These are phyloP conservation scores for Funneliformis mosseae DNA, from an alignment of 192 early-diverging fungal species.

Conservation along the genomic window DNA sequence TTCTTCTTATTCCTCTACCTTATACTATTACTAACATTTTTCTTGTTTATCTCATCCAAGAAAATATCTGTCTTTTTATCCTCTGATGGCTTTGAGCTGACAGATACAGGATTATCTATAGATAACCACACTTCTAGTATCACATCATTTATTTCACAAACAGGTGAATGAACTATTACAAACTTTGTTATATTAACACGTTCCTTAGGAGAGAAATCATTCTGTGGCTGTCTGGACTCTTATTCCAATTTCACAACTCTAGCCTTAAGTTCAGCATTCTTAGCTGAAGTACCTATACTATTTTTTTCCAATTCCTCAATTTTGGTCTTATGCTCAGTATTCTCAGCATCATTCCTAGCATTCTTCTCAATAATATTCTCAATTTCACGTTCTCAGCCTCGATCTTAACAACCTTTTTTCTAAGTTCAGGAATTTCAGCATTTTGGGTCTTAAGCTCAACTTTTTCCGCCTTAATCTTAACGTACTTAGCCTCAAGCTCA, in stretches of 20 bases:
- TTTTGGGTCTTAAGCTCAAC: no score
- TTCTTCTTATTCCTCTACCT: constrained; percentile 2
- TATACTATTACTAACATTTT: constrained; percentile 7
- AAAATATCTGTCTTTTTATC: constrained; percentile 17
- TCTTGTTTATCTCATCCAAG: not conserved
- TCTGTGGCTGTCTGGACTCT: not conserved
- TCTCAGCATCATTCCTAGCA: not conserved
- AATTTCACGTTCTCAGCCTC: not conserved
- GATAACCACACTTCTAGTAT: not conserved
- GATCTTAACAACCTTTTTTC: no score
- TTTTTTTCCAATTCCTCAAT: not conserved
- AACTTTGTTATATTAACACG: no score
- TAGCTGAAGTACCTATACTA: not conserved
- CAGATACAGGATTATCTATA: not conserved
- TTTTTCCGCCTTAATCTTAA: not conserved
- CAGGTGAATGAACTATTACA: no score
- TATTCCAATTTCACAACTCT: not conserved
- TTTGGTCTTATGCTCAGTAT: not conserved
- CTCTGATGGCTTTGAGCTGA: constrained; percentile 10
- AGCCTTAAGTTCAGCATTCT: not conserved
- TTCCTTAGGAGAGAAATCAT: no score
- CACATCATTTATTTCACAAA: not conserved
- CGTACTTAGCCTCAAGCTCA: not conserved
- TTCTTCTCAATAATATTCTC: not conserved
- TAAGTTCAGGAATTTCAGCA: no score